Evolutionary conservation across 2,329 filamentous ascomycete genomes (phyloP).

Genomic region (Xenoacremonium recifei): DNA sequence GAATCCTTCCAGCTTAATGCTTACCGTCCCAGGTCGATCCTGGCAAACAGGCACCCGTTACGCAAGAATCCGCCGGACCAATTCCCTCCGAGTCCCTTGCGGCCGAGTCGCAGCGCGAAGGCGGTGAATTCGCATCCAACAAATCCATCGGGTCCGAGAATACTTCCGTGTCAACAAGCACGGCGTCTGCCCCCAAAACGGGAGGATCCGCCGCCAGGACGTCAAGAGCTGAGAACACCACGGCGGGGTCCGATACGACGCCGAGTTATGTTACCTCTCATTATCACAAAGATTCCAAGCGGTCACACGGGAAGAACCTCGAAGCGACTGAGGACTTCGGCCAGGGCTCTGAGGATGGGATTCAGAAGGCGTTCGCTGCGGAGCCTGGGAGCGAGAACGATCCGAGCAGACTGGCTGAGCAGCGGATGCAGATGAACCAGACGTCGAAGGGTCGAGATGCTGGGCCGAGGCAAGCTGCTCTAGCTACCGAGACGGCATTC

Average conservation of each 20-base stretch:
- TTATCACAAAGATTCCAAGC: conserved; percentile 27
- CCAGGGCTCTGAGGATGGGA: conserved; percentile 32
- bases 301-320: conserved; percentile 45
- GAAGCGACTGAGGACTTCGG: conserved; percentile 35
- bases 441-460: conserved; percentile 21
- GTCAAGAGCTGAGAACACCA: not conserved
- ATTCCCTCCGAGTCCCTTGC: conserved; percentile 72
- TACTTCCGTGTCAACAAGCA: conserved; percentile 8
- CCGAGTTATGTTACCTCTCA: conserved; percentile 39
- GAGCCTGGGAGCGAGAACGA: conserved; percentile 49
- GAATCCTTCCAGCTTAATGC: no score
- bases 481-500: conserved; percentile 27
- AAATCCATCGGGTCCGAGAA: conserved; percentile 39
- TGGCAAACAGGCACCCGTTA: conserved; percentile 46
- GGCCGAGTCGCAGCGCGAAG: conserved; percentile 62
- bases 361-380: conserved; percentile 37
- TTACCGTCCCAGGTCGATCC: conserved; percentile 40
- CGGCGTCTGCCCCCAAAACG: no score
- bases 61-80: conserved; percentile 61
- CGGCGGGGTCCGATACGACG: conserved; percentile 18
- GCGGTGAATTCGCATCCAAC: conserved; percentile 63
- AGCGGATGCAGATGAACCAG: conserved; percentile 34
- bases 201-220: not conserved
- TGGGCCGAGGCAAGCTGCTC: conserved; percentile 24
- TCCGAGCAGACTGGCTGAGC: conserved; percentile 44